Evolutionary conservation across 2,329 filamentous ascomycete species (phyloP), one percentile per base, ranked within the genome.

Genomic region (Aspergillus pseudotamarii): DNA sequence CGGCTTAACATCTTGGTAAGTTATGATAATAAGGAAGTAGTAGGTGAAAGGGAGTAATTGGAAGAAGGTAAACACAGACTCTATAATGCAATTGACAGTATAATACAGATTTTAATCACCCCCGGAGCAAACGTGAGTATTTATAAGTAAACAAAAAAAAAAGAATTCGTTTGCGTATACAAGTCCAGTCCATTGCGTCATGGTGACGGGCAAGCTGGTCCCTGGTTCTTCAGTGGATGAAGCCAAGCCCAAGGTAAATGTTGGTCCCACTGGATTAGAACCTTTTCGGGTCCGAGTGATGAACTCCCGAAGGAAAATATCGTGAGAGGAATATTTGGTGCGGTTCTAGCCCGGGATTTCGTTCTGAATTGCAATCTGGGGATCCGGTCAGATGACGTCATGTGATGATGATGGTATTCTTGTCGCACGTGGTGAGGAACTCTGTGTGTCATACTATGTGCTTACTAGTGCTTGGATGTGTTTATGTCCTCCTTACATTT

Each of bases 1-100:
- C 59, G 62, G n/a, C 28, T 54, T 19, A 65, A 53, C 59, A 62
- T 62, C 38, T 48, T 62, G 28, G 14, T 19, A 19, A 9, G 46
- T 32, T 16, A 19, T 51, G 46, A 19, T 6, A 5, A 28, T 32
- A 4, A 32, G 2, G 16, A 6, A 4, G 9, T 34, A 16, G 1
- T n/a, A 16, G 46, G 26, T 19, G 6, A 50, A 50, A n/a, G 6
- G 26, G 8, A 12, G 23, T 4, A 50, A 50, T 30, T n/a, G 16
- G 2, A 32, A 11, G 16, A 51, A 6, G 10, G n/a, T 6, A 19
- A 28, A 30, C 8, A 8, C 2, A n/a, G 8, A 2, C 4, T 28
- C 14, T 30, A 28, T 14, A 30, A 28, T 26, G 46, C 23, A 50
- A 50, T 50, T 50, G 46, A 19, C 26, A 30, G 4, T 48, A 50